Evolutionary conservation across 108 stramenopile genomes (phyloP).

Genomic region (Cyclotella kingstonii): DNA sequence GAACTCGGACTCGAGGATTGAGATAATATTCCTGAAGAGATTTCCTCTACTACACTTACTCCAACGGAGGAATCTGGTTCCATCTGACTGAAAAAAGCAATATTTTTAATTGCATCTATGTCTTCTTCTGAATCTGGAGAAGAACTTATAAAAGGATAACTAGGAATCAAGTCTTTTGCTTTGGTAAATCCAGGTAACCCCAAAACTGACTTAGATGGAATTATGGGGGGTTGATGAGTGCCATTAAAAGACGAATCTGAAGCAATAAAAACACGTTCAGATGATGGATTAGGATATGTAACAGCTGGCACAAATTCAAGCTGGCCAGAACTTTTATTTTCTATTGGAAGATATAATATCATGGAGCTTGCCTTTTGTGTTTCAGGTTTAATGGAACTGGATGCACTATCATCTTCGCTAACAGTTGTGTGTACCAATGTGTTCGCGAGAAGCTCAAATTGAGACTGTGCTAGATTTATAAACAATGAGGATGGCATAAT

Average conservation of each 20-base stretch:
- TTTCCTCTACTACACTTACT: conserved; percentile 45
- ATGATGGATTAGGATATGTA: conserved; percentile 63
- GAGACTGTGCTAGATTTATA: conserved; percentile 66
- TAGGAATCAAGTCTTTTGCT: conserved; percentile 42
- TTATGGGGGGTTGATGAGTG: conserved; percentile 20
- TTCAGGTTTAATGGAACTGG: conserved; percentile 17
- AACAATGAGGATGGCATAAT: conserved; percentile 73
- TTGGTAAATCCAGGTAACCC: conserved; percentile 38
- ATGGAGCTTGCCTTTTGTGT: conserved; percentile 69
- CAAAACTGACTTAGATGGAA: conserved; percentile 16
- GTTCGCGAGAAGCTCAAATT: conserved; percentile 76
- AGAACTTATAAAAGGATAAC: conserved; percentile 44
- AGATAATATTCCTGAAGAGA: conserved; percentile 9
- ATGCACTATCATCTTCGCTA: neutral
- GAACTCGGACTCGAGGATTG: conserved; percentile 15
- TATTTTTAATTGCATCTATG: neutral
- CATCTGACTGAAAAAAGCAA: conserved; percentile 11
- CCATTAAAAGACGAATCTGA: conserved; percentile 44
- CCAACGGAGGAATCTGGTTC: conserved; percentile 33
- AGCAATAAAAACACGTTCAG: conserved; percentile 79
- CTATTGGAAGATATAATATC: conserved; percentile 79
- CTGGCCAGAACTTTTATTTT: conserved; percentile 72
- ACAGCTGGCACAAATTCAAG: conserved; percentile 81
- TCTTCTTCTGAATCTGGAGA: conserved; percentile 7
- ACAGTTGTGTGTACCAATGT: conserved; percentile 40